Conservation (phyloP, 371 early-diverging fungal species). For the Sanchytrium tribonematis region DNA sequence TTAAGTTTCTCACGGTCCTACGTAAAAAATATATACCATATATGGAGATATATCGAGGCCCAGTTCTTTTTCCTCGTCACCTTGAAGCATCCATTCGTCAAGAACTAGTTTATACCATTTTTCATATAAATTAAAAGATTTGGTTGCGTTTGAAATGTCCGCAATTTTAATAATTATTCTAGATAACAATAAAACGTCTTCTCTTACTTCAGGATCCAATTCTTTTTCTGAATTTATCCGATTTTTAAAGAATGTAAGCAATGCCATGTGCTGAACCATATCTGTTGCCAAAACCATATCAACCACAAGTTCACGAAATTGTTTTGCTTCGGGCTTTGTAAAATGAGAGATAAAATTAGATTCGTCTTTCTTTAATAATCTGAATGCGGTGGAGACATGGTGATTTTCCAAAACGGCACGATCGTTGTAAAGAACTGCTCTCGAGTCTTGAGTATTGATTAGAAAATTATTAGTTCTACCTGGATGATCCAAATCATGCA, state of each 20-base stretch:
- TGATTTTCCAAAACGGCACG: constrained; percentile 72
- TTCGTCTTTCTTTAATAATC: constrained; percentile 24
- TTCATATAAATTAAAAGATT: constrained; percentile 15
- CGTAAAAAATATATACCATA: constrained; percentile 6
- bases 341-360: constrained; percentile 18
- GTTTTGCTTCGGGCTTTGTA: constrained; percentile 13
- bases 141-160: constrained; percentile 39
- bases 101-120: constrained; percentile 22
- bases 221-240: constrained; percentile 2
- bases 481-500: constrained; percentile 62
- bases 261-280: constrained; percentile 32
- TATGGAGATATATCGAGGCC: constrained; percentile 22
- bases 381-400: constrained; percentile 58
- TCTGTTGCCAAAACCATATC: constrained; percentile 52
- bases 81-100: constrained; percentile 32
- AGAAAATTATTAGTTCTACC: constrained; percentile 42
- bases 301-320: constrained; percentile 35
- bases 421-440: constrained; percentile 73
- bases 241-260: constrained; percentile 4
- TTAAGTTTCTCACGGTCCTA: constrained; percentile 16
- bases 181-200: constrained; percentile 24
- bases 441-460: constrained; percentile 36
- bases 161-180: constrained; percentile 49
- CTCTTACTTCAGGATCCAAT: constrained; percentile 9
- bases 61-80: constrained; percentile 27